These are phyloP conservation scores for Colletotrichum sojae DNA, from an alignment of 2,329 filamentous ascomycete genomes.

Conservation along the genomic window DNA sequence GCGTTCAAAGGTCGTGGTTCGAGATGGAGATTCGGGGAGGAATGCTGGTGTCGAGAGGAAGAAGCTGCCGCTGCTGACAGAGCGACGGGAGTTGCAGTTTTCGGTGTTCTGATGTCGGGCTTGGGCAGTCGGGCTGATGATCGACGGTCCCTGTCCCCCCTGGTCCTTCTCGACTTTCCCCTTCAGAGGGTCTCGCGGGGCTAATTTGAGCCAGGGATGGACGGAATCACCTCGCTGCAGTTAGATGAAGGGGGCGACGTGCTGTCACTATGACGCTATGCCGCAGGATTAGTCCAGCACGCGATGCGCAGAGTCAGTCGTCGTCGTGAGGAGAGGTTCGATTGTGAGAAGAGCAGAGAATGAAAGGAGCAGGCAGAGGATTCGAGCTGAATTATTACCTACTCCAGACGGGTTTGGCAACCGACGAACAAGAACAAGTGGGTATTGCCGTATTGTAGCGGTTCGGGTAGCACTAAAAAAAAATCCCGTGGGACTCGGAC, in stretches of 20 bases:
- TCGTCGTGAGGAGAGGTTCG: neutral
- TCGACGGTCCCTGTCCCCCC: conserved; percentile 32
- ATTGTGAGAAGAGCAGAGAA: neutral
- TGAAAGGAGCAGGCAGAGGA: neutral
- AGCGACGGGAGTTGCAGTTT: conserved; percentile 13
- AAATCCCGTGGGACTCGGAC: conserved; percentile 12
- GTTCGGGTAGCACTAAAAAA: conserved; percentile 19
- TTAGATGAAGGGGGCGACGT: conserved; percentile 36
- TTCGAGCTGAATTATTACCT: conserved; percentile 9
- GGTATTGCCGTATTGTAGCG: neutral
- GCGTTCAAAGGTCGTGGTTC: neutral
- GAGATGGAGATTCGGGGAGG: conserved; percentile 5
- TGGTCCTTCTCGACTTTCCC: conserved; percentile 19
- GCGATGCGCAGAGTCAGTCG: neutral
- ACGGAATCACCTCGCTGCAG: conserved; percentile 26
- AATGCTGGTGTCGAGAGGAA: conserved; percentile 6
- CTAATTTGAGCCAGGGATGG: conserved; percentile 34
- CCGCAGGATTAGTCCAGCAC: conserved; percentile 25
- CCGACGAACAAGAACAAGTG: conserved; percentile 29
- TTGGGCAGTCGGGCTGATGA: conserved; percentile 32
- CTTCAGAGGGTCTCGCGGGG: conserved; percentile 35
- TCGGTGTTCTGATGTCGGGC: conserved; percentile 6
- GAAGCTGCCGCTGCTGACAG: conserved; percentile 29
- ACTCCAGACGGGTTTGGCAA: conserved; percentile 9
- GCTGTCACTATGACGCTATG: conserved; percentile 38